Conservation (phyloP, 75 land plant species). For the Chamaecyparis obtusa region DNA sequence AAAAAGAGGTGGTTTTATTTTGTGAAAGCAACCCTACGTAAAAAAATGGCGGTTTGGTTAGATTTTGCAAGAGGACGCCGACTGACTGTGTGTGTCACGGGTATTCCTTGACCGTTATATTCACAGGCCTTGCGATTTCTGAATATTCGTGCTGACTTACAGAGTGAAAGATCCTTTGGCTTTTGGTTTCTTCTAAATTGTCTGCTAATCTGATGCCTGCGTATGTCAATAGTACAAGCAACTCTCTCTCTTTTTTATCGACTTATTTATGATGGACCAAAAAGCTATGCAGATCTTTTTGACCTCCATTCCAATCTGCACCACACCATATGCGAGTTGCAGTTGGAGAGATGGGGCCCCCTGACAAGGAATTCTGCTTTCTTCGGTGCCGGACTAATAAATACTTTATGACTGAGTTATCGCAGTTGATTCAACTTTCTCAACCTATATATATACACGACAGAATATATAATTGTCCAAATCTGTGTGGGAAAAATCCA, state of each 20-base stretch:
- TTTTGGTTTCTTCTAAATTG: not conserved
- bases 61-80: not conserved
- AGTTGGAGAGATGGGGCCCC: not conserved
- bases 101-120: not conserved
- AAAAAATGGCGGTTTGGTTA: not conserved
- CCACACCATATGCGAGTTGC: not conserved
- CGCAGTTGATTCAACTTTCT: not conserved
- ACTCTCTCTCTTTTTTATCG: not conserved
- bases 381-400: not conserved
- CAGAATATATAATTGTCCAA: not conserved
- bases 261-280: not conserved
- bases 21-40: not conserved
- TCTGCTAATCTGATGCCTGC: no score
- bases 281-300: no score
- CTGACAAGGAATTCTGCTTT: not conserved
- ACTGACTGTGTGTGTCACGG: slow-evolving; percentile 3
- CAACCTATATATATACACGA: not conserved
- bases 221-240: not conserved
- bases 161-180: not conserved
- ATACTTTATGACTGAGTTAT: not conserved
- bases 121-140: not conserved
- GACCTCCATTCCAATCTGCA: not conserved
- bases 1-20: not conserved
- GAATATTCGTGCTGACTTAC: not conserved
- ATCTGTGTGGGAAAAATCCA: not conserved